These are phyloP conservation scores for Sclerotiophoma versabilis DNA, from an alignment of 2,329 filamentous ascomycete species.

Conservation along the genomic window DNA sequence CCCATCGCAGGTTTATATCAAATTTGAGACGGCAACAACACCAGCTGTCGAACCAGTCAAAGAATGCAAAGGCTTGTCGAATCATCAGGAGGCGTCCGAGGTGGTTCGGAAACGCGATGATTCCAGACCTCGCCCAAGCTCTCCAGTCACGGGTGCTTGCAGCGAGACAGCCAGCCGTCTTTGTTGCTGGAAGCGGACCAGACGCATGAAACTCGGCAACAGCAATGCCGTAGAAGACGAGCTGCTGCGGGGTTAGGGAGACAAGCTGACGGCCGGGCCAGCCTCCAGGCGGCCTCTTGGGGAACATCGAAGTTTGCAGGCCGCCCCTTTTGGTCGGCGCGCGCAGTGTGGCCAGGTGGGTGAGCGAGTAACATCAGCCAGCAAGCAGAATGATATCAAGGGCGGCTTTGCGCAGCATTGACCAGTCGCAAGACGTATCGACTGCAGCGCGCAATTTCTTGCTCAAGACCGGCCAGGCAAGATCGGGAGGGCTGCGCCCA, in stretches of 20 bases:
- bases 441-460: constrained; percentile 16
- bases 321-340: constrained; percentile 13
- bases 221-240: constrained; percentile 13
- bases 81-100: not conserved
- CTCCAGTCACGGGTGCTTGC: constrained; percentile 4
- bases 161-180: constrained; percentile 15
- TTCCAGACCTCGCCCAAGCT: not conserved
- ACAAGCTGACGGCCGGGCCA: constrained; percentile 16
- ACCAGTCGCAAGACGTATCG: constrained; percentile 14
- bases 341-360: constrained; percentile 8
- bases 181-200: constrained; percentile 11
- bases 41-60: not conserved
- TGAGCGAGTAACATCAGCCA: constrained; percentile 16
- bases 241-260: constrained; percentile 19
- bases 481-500: constrained; percentile 10
- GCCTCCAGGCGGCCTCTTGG: constrained; percentile 12
- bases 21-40: not conserved
- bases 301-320: constrained; percentile 17
- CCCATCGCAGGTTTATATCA: not conserved
- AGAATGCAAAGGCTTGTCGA: not conserved
- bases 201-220: constrained; percentile 18
- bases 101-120: not conserved
- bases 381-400: constrained; percentile 17
- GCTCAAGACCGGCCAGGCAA: constrained; percentile 16
- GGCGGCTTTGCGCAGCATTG: constrained; percentile 14